These are phyloP conservation scores for Gossypium ekmanianum DNA, from an alignment of 345 rosid species.

Conservation along the genomic window DNA sequence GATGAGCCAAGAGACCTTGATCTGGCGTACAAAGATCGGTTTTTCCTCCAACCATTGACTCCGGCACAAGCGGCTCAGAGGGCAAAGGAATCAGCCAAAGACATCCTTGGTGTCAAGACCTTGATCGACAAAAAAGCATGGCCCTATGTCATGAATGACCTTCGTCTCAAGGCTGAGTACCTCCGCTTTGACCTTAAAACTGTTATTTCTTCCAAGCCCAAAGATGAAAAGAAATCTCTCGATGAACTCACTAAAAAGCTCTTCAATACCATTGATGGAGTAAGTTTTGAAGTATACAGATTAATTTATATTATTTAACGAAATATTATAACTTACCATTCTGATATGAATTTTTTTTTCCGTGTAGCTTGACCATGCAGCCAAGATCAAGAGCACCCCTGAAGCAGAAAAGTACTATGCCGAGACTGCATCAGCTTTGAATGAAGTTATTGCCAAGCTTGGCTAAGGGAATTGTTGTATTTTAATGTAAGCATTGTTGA, in stretches of 20 bases:
- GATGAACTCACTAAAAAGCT: conserved; percentile 69
- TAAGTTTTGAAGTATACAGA: conserved; percentile 25
- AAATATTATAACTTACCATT: not conserved
- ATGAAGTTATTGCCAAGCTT: conserved; percentile 82
- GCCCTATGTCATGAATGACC: conserved; percentile 87
- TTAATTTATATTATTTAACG: not conserved
- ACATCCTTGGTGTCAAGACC: conserved; percentile 62
- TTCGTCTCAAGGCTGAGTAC: conserved; percentile 61
- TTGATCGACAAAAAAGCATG: conserved; percentile 87
- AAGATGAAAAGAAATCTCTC: conserved; percentile 65
- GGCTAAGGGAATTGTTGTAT: conserved; percentile 42
- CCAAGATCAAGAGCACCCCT: conserved; percentile 73
- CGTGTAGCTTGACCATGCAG: conserved; percentile 78
- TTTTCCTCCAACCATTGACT: conserved; percentile 60
- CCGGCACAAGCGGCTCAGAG: conserved; percentile 70
- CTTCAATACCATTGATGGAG: conserved; percentile 56
- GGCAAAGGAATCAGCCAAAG: conserved; percentile 85
- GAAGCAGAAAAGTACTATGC: conserved; percentile 87
- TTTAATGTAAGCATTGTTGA: conserved; percentile 14
- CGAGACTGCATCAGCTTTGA: conserved; percentile 64
- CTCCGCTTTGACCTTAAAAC: conserved; percentile 94
- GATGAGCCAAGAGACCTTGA: conserved; percentile 75
- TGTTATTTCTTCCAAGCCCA: conserved; percentile 64
- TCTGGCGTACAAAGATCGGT: conserved; percentile 54
- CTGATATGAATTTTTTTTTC: not conserved